Percentiles rank a stretch among this genome's conserved stretches.
Conservation (phyloP, 83 land plant species). For the Thuja plicata region DNA sequence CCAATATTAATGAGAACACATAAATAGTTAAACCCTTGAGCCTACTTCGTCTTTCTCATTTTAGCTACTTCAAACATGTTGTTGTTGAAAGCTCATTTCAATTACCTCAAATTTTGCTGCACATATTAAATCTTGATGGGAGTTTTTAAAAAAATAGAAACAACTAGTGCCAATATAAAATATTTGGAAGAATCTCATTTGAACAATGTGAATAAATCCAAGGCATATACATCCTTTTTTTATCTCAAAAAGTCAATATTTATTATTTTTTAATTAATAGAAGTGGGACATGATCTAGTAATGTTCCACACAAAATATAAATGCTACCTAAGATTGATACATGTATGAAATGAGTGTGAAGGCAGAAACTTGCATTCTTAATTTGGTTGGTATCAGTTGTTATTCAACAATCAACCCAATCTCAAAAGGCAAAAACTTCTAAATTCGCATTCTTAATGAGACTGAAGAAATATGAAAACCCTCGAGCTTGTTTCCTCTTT, state of each 20-base stretch:
- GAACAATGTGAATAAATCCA: not conserved
- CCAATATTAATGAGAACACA: constrained; percentile 19
- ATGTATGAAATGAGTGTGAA: too few species aligned
- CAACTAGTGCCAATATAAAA: not conserved
- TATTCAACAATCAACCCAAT: too few species aligned
- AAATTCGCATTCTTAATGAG: too few species aligned
- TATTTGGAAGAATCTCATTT: not conserved
- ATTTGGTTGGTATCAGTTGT: too few species aligned
- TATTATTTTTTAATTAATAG: constrained; percentile 13
- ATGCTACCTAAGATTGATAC: constrained; percentile 30
- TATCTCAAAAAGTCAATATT: constrained; percentile 14
- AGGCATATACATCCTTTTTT: not conserved
- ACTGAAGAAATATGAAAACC: too few species aligned
- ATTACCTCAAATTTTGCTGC: constrained; percentile 9
- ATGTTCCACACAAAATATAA: constrained; percentile 30
- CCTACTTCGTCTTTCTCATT: constrained; percentile 14
- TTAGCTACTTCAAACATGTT: constrained; percentile 17
- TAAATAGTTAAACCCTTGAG: constrained; percentile 17
- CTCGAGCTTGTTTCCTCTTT: too few species aligned
- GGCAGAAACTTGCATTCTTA: too few species aligned
- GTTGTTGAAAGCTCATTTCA: constrained; percentile 21
- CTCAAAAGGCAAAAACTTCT: too few species aligned
- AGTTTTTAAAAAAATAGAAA: not conserved
- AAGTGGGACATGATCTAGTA: constrained; percentile 15
- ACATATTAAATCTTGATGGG: not conserved